Conservation (phyloP, 1,284 basidiomycete genomes). For the Ceratobasidium theobromae region DNA sequence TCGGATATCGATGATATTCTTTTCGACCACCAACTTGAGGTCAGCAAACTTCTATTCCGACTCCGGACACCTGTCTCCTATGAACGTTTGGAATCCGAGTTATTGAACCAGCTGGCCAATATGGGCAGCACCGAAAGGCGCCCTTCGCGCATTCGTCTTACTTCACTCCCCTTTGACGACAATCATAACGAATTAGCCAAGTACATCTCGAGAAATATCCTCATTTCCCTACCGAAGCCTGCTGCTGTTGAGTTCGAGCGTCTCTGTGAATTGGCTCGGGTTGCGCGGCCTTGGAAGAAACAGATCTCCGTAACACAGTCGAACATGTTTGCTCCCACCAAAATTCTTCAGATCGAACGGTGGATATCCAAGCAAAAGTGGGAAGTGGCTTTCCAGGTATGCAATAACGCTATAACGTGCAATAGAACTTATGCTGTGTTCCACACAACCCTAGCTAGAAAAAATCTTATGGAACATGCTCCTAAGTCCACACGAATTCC, state of each 20-base stretch:
- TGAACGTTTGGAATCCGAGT: constrained; percentile 49
- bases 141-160: constrained; percentile 42
- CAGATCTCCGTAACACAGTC: neutral
- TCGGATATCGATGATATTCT: constrained; percentile 11
- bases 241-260: constrained; percentile 61
- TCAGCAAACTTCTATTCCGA: constrained; percentile 2
- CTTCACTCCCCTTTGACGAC: neutral
- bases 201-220: constrained; percentile 40
- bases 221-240: constrained; percentile 52
- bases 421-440: constrained; percentile 38
- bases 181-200: constrained; percentile 39
- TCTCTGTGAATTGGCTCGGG: constrained; percentile 45
- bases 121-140: constrained; percentile 43
- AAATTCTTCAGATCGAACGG: constrained; percentile 48
- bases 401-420: constrained; percentile 51
- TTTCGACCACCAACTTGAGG: constrained; percentile 1
- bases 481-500: constrained; percentile 46
- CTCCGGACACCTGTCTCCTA: constrained; percentile 34
- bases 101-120: constrained; percentile 52
- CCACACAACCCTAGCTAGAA: constrained; percentile 44
- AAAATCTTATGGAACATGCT: constrained; percentile 49
- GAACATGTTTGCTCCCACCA: constrained; percentile 42
- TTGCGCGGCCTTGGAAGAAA: neutral
- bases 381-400: constrained; percentile 37
- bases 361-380: constrained; percentile 45